Base-by-base conservation (phyloP, 176 grass and related monocot genomes). In the Paspalum vaginatum region DNA sequence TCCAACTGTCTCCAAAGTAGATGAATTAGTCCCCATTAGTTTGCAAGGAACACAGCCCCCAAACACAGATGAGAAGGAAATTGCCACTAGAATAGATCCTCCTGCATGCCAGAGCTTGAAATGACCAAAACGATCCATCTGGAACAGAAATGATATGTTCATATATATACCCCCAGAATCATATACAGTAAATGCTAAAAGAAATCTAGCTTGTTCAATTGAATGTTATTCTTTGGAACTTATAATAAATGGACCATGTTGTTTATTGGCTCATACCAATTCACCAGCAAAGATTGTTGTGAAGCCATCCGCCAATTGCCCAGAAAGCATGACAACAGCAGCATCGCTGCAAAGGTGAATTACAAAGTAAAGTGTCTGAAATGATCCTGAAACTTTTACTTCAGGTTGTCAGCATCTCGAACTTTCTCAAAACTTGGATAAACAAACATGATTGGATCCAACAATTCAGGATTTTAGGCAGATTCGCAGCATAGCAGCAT, bases 101-200 rank as follows among this genome's bases (percentile, higher is more conserved):
- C 92, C 96, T 79, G 90, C 92, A 91, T 98, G 96, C 96, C 96
- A 98, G 42, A 98, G 20, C 83, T 98, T 98, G 78, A 98, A 98
- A 88, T 93, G 92, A 1, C 96, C 96, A 81, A 93, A 95, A 69
- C 92, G 87, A 79, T 98, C 96, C 62, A 98, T 98, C 96, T 98
- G 90, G 27, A 67, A 78, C 15, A 74, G 59, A 80, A 85, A 51
- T 2, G n/a, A 45, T 61, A 13, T 41, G 81, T 47, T 81, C 11
- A 87, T 56, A 47, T 69, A 69, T 56, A 22, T 51, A 85, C 12
- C 20, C 20, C 62, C 42, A 5, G 43, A 71, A 70, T 54, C 50
- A 69, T 61, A 74, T 25, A 79, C 4, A 16, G 32, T 37, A 67
- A 93, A 57, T 78, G 44, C 26, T 42, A 80, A 26, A 65, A 46